Evolutionary conservation across 2,329 filamentous ascomycete genomes (phyloP), one percentile per base, ranked within the genome.

Genomic region (Fusarium buxicola): DNA sequence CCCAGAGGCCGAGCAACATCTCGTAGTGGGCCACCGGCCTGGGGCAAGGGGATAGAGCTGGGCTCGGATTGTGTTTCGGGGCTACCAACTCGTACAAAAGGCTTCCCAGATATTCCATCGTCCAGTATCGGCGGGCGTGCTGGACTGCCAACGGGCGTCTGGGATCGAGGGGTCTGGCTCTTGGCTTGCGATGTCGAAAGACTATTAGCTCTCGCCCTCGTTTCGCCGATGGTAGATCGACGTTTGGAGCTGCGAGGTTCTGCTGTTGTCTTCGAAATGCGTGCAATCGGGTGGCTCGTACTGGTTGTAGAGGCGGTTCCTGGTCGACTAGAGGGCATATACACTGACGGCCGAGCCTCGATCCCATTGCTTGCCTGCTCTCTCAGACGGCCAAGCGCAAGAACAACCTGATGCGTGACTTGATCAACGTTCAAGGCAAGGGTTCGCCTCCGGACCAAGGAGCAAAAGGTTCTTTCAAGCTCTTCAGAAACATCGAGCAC

Each of bases 51-150:
- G 12, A 55, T 46, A 31, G 61, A 66, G 8, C 65, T 47, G 3
- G 58, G 41, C 27, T 69, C 60, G 7, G 56, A 65, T 7, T 71
- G 60, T 27, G 72, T 65, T 15, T 76, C 74, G 2, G 75, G 70
- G 12, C 73, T 76, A 28, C 73, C 74, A 13, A 84, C 82, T 21
- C 83, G 77, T 11, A 83, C 73, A 64, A 86, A 86, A 0, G 84
- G 84, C 58, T 75, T 83, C 18, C 84, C 83, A 7, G 83, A 81
- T 25, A 86, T 84, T 9, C 84, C 84, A 61, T 85, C 82, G 47
- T 82, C 78, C 7, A 72, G 56, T 8, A 64, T 36, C 21, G 68
- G 66, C 7, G 65, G 68, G 13, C 70, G 69, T n/a, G 65, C 57
- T 8, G 60, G 58, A 30, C 63, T 72, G 4, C 66, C 68, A 12